Evolutionary conservation across 441 rosid species (phyloP).

Genomic region (Hypseocharis bilobata): DNA sequence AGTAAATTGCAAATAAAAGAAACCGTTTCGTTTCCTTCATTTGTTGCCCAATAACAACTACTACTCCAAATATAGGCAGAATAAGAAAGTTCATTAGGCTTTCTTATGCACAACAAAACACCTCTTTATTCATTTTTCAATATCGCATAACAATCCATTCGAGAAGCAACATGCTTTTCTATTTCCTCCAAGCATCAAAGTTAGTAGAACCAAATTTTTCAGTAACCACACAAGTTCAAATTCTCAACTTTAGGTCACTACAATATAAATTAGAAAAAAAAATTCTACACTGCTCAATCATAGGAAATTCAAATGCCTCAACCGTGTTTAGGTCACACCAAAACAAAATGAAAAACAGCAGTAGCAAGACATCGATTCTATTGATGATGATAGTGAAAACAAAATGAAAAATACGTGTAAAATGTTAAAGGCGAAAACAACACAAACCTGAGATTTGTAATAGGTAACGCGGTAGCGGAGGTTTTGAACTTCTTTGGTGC

Average conservation of each 20-base stretch:
- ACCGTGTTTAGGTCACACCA: not conserved
- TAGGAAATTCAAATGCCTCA: too few species aligned
- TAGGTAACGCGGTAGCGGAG: conserved; percentile 50
- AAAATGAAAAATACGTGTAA: not conserved
- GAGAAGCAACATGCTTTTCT: not conserved
- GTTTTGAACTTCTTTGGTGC: conserved; percentile 57
- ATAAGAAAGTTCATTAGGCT: not conserved
- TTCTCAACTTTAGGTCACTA: not conserved
- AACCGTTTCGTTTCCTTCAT: not conserved
- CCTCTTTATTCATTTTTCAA: not conserved
- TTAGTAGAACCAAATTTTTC: not conserved
- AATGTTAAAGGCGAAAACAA: not conserved
- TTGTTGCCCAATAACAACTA: not conserved
- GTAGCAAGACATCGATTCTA: not conserved
- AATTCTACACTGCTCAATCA: not conserved
- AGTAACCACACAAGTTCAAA: not conserved
- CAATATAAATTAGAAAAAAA: not conserved
- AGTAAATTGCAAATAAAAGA: not conserved
- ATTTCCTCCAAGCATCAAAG: not conserved
- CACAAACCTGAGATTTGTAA: conserved; percentile 59
- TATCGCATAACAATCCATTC: not conserved
- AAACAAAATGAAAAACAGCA: too few species aligned
- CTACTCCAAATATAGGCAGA: not conserved
- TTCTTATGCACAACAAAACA: not conserved
- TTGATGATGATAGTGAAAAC: not conserved